A percentile compares a stretch with the other conserved stretches of the same genome.
Evolutionary conservation across 192 early-diverging fungal species (phyloP).

Genomic region (Dissophora globulifera): DNA sequence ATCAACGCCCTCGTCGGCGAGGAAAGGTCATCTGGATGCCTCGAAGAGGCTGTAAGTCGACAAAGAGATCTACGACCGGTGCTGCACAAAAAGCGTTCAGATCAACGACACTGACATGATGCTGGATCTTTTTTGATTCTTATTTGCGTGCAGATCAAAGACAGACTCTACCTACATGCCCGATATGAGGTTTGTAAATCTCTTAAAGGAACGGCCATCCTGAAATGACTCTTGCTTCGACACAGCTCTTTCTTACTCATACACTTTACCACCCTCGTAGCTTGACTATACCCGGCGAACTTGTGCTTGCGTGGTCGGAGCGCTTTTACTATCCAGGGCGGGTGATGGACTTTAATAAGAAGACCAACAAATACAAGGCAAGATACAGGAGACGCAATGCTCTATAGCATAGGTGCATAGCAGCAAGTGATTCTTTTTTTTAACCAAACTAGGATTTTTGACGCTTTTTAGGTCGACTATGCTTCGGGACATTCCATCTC

Average conservation of each 20-base stretch:
- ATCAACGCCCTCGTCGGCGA: neutral
- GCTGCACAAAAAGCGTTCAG: too few species aligned
- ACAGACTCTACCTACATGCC: constrained; percentile 1
- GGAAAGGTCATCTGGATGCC: neutral
- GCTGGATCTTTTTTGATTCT: neutral
- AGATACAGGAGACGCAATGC: too few species aligned
- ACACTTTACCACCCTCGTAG: neutral
- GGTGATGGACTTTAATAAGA: constrained; percentile 27
- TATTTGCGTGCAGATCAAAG: constrained; percentile 1
- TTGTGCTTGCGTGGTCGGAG: constrained; percentile 20
- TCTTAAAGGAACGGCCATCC: too few species aligned
- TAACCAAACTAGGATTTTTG: too few species aligned
- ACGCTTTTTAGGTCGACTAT: constrained; percentile 31
- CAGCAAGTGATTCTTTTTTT: too few species aligned
- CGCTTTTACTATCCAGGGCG: constrained; percentile 36
- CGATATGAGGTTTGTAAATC: constrained; percentile 7
- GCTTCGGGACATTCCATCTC: constrained; percentile 27
- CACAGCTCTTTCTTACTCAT: neutral
- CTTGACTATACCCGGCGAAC: constrained; percentile 41
- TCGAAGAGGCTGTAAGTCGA: neutral
- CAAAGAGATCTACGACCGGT: too few species aligned
- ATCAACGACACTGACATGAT: too few species aligned
- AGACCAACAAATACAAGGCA: constrained; percentile 50
- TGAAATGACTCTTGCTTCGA: too few species aligned
- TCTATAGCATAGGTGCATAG: too few species aligned